Evolutionary conservation across 1,284 basidiomycete species (phyloP), one percentile per base, ranked within the genome.

Genomic region (Microbotryomycetes sp.): DNA sequence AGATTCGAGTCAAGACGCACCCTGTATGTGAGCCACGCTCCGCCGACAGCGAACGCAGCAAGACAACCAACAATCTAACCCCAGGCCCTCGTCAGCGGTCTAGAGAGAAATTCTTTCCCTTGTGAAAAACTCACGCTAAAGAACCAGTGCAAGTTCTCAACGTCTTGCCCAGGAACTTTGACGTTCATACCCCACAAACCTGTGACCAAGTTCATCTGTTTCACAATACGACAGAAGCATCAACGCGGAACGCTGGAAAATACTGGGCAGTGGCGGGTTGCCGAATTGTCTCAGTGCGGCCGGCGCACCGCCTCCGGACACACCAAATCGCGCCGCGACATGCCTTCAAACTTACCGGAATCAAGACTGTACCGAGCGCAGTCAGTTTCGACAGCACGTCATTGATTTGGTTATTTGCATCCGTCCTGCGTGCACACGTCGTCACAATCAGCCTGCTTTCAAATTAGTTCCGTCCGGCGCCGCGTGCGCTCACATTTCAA

Each of bases 371-470:
- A 84, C 96, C 96, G 45, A 99, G 82, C 7, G 96, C 96, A 0
- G 96, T 98, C 64, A 99, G 81, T 79, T 97, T 97, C n/a, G 89
- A 91, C 5, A 99, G 83, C 3, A 99, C 94, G 75, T 98, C 93
- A 78, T 99, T 99, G 79, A 97, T 98, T 78, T 97, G 93, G 76
- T 99, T 98, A 79, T 99, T 99, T 56, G 96, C 96, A 73, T 98
- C 94, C 30, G 94, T 97, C 73, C 73, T 65, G 53, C 5, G 16
- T 7, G 2, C 7, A 3, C 57, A 72, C 70, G 58, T 72, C 71
- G 45, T 68, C 71, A 61, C 27, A n/a, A 24, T 28, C 9, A 51
- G 50, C 41, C 29, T 18, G 26, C 21, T 7, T 15, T 49, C 29
- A 16, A 27, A 3, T n/a, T 6, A 41, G 1, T 18, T 57, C 23